These are phyloP conservation scores for Isabelozyma gotoi DNA, from an alignment of 805 yeast genomes.

Conservation along the genomic window DNA sequence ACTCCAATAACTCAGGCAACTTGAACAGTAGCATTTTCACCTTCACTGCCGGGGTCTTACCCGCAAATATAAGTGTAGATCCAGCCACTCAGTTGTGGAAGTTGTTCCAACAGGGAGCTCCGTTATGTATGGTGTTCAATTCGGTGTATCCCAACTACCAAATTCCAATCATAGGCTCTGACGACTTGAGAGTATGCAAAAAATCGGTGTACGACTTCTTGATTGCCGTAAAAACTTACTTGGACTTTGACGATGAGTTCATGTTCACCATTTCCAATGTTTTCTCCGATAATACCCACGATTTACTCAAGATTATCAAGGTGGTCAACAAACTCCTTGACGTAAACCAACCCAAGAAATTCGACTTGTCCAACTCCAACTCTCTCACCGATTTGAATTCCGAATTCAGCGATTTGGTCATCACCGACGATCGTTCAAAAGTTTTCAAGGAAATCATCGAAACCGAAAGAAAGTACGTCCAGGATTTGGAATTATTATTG, in stretches of 20 bases:
- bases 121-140: conserved; percentile 83
- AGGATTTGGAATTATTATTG: conserved; percentile 77
- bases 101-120: conserved; percentile 87
- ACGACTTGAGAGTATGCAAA: conserved; percentile 82
- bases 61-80: conserved; percentile 74
- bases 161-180: conserved; percentile 66
- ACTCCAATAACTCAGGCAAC: conserved; percentile 16
- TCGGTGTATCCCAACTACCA: conserved; percentile 39
- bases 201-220: conserved; percentile 88
- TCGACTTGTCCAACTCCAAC: conserved; percentile 6
- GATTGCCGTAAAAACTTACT: conserved; percentile 75
- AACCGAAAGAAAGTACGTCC: conserved; percentile 91
- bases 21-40: conserved; percentile 48
- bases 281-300: conserved; percentile 78
- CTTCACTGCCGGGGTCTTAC: conserved; percentile 74
- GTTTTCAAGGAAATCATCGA: conserved; percentile 82
- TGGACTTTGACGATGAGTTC: conserved; percentile 74
- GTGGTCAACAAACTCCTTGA: conserved; percentile 67
- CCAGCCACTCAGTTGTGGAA: conserved; percentile 92
- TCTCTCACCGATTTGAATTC: neutral
- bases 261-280: conserved; percentile 89
- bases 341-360: conserved; percentile 26
- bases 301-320: conserved; percentile 68
- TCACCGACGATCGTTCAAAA: conserved; percentile 63
- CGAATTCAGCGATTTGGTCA: conserved; percentile 22